Conservation (phyloP, 192 early-diverging fungal genomes). For the Funneliformis mosseae region DNA sequence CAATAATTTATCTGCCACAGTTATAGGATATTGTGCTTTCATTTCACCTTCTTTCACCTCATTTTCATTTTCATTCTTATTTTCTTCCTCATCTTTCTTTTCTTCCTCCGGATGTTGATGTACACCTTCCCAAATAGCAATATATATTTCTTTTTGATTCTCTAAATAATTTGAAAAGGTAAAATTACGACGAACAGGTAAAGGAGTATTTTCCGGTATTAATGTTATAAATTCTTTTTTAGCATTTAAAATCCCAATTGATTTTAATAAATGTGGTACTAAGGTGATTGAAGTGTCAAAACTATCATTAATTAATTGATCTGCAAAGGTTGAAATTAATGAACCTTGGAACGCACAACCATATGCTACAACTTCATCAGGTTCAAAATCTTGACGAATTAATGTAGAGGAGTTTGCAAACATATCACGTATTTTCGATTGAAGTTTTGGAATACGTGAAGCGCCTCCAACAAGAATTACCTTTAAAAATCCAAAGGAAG, state of each 20-base stretch:
- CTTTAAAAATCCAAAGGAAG: constrained; percentile 40
- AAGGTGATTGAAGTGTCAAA: constrained; percentile 54
- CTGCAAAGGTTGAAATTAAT: constrained; percentile 66
- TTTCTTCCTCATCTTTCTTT: constrained; percentile 36
- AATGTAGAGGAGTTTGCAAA: constrained; percentile 68
- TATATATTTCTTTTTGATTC: constrained; percentile 71
- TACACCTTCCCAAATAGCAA: constrained; percentile 74
- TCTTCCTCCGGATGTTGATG: not conserved
- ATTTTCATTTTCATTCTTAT: constrained; percentile 53
- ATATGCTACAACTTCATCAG: constrained; percentile 90
- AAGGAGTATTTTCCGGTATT: constrained; percentile 80
- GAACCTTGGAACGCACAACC: constrained; percentile 91
- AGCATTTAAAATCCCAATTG: constrained; percentile 74
- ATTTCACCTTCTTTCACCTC: constrained; percentile 59
- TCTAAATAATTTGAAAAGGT: constrained; percentile 67
- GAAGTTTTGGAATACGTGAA: constrained; percentile 84
- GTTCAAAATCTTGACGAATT: constrained; percentile 81
- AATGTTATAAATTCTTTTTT: constrained; percentile 77
- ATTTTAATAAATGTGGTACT: constrained; percentile 66
- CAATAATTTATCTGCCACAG: constrained; percentile 57
- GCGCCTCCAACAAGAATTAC: constrained; percentile 91
- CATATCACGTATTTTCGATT: constrained; percentile 68
- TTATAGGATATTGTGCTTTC: constrained; percentile 45
- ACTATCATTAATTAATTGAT: constrained; percentile 54
- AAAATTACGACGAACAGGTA: constrained; percentile 80